Base-by-base conservation (phyloP, 345 rosid genomes). In the Salix suchowensis region DNA sequence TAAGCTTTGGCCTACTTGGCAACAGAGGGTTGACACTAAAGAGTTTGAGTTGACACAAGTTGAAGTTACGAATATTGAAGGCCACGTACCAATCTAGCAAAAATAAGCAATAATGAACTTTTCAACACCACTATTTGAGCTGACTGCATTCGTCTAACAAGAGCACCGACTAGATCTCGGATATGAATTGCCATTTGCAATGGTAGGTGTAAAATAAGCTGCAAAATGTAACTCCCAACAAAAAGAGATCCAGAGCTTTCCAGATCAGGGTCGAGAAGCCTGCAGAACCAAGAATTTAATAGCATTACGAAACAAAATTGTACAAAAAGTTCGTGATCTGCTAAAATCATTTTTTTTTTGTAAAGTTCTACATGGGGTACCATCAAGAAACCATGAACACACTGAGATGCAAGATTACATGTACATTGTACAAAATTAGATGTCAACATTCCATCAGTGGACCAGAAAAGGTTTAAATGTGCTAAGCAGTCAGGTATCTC, bases 181-280 rank as follows among this genome's bases (percentile, higher is more conserved):
- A 91, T 87, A 83, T 91, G 97, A 16, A 84, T 92, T 70, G 90
- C 94, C 96, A 95, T 95, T 82, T 95, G 94, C 55, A 79, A 84
- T 23, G 98, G 96, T 78, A 95, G 88, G 82, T 91, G 97, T 89
- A 95, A 88, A 74, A 94, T 90, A 74, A 95, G 97, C 85, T 92
- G 97, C 85, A 95, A 83, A 81, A 91, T 85, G 78, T 91, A 95
- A 82, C 84, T 88, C 61, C 97, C 98, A 70, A 94, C 94, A 83
- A 92, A 92, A 67, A 94, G 90, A 76, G 98, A 94, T 81, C 97
- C 97, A 67, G 98, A 94, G 86, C 96, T 87, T 81, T 95, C 97
- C 81, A 92, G 75, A 74, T 82, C 86, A 74, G 97, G 98, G 81
- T 92, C 87, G 54, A 94, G 97, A 82, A 92, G 97, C 92, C 97